Conservation (phyloP, 75 land plant species). For the Pseudotsuga menziesii region DNA sequence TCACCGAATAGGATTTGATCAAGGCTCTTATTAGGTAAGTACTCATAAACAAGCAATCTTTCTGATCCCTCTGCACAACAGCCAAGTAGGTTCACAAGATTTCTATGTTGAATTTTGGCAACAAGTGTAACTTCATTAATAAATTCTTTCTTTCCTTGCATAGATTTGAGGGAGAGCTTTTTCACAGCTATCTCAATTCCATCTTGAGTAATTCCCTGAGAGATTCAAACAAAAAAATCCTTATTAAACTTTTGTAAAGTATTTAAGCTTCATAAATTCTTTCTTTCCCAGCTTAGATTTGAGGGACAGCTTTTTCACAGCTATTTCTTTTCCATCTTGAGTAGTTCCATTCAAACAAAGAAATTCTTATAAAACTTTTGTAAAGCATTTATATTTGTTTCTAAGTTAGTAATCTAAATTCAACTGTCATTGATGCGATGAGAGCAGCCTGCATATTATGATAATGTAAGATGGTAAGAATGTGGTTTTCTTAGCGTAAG, state of each 20-base stretch:
- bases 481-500: too few species aligned
- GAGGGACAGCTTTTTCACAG: too few species aligned
- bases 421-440: too few species aligned
- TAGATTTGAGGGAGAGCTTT: constrained; percentile 16
- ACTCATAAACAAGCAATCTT: constrained; percentile 41
- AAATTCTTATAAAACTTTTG: too few species aligned
- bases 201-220: constrained; percentile 26
- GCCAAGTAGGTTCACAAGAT: constrained; percentile 24
- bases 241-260: too few species aligned
- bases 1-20: constrained; percentile 22
- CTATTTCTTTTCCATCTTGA: too few species aligned
- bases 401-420: too few species aligned
- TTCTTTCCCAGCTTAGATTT: too few species aligned
- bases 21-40: constrained; percentile 43
- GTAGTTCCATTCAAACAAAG: too few species aligned
- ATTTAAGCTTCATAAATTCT: neutral
- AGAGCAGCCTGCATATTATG: too few species aligned
- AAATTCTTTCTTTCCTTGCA: constrained; percentile 33
- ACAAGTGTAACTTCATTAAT: constrained; percentile 32
- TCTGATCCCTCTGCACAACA: constrained; percentile 42
- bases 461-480: too few species aligned
- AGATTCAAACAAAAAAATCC: neutral
- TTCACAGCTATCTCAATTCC: constrained; percentile 54
- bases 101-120: constrained; percentile 29
- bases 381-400: too few species aligned